Conservation (phyloP, 106 monocot species). For the Dendrobium chrysotoxum region DNA sequence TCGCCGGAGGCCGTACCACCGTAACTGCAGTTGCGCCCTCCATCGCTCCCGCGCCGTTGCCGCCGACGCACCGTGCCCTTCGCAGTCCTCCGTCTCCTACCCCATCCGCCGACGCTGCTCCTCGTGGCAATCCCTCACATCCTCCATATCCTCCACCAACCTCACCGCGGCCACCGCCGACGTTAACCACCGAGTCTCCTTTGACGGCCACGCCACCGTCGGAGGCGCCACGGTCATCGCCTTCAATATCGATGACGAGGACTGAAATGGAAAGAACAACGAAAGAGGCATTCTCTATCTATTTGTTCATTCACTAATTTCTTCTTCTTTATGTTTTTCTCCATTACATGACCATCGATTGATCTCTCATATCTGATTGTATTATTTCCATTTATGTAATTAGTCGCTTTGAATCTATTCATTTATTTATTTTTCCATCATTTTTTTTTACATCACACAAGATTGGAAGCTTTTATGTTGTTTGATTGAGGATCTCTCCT, state of each 20-base stretch:
- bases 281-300: not conserved
- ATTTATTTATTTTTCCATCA: too few species aligned
- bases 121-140: not conserved
- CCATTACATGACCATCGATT: too few species aligned
- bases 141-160: not conserved
- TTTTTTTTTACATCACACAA: too few species aligned
- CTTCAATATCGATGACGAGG: not conserved
- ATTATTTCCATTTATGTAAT: too few species aligned
- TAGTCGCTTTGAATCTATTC: too few species aligned
- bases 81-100: not conserved
- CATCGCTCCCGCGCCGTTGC: constrained; percentile 8
- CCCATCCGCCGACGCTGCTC: constrained; percentile 6
- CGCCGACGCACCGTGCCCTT: not conserved
- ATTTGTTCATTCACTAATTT: not conserved
- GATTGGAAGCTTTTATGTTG: too few species aligned
- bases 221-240: not conserved
- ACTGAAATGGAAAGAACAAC: not conserved
- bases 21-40: constrained; percentile 15
- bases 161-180: not conserved
- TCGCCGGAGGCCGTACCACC: constrained; percentile 14
- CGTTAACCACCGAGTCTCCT: not conserved
- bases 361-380: too few species aligned
- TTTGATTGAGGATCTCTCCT: too few species aligned
- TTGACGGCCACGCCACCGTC: not conserved
- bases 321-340: not conserved